Evolutionary conservation across 345 rosid genomes (phyloP), one percentile per base, ranked within the genome.

Genomic region (Sonneratia alba): DNA sequence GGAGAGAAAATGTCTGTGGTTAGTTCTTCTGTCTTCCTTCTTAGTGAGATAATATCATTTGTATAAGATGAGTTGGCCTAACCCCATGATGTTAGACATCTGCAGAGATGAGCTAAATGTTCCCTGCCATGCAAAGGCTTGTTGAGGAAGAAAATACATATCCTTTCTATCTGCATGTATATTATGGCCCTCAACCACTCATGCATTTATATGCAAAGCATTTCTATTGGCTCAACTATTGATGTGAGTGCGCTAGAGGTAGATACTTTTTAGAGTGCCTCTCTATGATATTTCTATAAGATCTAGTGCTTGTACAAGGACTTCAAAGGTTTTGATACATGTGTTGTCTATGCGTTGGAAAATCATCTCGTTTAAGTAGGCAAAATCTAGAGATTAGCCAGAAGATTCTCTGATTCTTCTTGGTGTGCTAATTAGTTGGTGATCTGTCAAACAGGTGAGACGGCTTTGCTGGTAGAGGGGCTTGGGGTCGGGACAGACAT

Each of bases 401-500:
- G 51, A 8, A 47, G 51, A 13, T 47, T 47, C 51, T 57, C 7
- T 3, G 57, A 19, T 1, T 3, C 15, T 19, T 19, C 21, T 53
- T 53, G 15, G n/a, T 53, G 2, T n/a, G 32, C 32, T 57, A 57
- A 57, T 57, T 57, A n/a, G 34, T 22, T 9, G 32, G 63, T 57
- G 32, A 57, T 57, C 34, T 57, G 1, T 22, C 82, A 66, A 69
- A 83, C 96, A 95, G 99, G 99, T 86, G 99, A 95, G 87, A 86
- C 92, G 98, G 97, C 98, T 77, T 85, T 95, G 79, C 82, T 92
- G 81, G 93, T 89, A 32, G 99, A 95, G 84, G 99, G 99, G 49
- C 91, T 95, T 71, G 90, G 88, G 59, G 81, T 89, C 45, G 99
- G 99, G 48, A 84, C 81, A 76, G 98, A 95, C 40, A 85, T 91